Conservation (phyloP, 352 stramenopile genomes). For the Globisporangium radiosum region DNA sequence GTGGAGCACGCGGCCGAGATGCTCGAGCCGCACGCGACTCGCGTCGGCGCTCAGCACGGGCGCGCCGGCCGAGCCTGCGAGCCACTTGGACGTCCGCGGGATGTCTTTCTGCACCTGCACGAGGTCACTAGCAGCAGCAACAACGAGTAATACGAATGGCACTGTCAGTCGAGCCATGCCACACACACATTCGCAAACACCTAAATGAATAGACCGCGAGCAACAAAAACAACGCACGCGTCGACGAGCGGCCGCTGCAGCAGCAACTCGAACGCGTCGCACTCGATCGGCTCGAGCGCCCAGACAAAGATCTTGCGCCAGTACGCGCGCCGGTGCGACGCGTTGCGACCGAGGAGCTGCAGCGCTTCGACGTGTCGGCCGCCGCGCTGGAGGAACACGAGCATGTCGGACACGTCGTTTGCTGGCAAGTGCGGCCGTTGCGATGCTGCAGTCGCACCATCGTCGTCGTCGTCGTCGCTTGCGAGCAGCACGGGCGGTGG, state of each 20-base stretch:
- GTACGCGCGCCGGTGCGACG: slow-evolving; percentile 37
- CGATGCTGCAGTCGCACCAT: slow-evolving; percentile 9
- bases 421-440: slow-evolving; percentile 21
- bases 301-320: slow-evolving; percentile 66
- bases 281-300: slow-evolving; percentile 28
- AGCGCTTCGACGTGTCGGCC: slow-evolving; percentile 71
- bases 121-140: slow-evolving; percentile 30
- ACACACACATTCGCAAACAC: background rate
- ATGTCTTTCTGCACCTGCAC: slow-evolving; percentile 79
- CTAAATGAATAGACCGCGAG: background rate
- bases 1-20: slow-evolving; percentile 50
- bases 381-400: slow-evolving; percentile 50
- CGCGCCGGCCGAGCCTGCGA: slow-evolving; percentile 50
- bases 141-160: background rate
- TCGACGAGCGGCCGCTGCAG: slow-evolving; percentile 31
- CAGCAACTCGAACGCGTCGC: slow-evolving; percentile 11
- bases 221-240: slow-evolving; percentile 26
- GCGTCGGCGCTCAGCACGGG: slow-evolving; percentile 32
- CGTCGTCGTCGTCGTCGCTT: background rate
- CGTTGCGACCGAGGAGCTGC: slow-evolving; percentile 59
- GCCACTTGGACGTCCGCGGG: slow-evolving; percentile 69
- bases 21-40: slow-evolving; percentile 22
- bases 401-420: slow-evolving; percentile 41
- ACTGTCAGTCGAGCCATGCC: background rate
- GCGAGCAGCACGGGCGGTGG: too few species aligned